Base-by-base conservation (phyloP, 208 protist species). In the Trypanosoma mega region DNA sequence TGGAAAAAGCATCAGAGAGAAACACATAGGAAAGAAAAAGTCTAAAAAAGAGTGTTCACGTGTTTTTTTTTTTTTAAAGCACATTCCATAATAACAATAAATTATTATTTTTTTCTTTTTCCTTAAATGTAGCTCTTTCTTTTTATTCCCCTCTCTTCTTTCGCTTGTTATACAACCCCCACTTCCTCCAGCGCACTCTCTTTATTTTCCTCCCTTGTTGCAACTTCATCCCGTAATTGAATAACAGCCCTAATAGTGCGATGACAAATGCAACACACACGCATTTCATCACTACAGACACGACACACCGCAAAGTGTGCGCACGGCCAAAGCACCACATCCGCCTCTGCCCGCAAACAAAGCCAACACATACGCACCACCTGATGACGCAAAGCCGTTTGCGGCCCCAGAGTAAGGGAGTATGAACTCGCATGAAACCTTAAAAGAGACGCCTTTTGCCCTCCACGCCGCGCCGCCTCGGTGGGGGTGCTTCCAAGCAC, bases 361-460 rank as follows among this genome's bases (percentile, higher is more conserved):
- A 76, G 53, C 82, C 80, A 86, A 65, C 86, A 93, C 74, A 93
- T 84, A 58, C 79, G 72, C 21, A 86, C 76, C 18, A 74, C 53
- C 59, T 88, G 74, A 9, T 72, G 80, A 18, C 69, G 70, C 56
- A 76, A 72, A 31, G 68, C 73, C 8, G 70, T 72, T n/a, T 63
- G 64, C 26, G 67, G 18, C 1, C 68, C 66, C 16, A 63, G 51
- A 21, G 11, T 50, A 37, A 86, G 55, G 18, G 74, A 80, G 59
- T 87, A 80, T 14, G 76, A 78, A 8, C 76, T 57, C 21, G 69
- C 54, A 33, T 30, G 9, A 23, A n/a, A 33, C 9, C 34, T 31
- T 20, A 36, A 9, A 20, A 3, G 8, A 2, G 18, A 16, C 18
- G 18, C 0, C 37, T 27, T 16, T 30, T 18, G 16, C 6, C 9